These are phyloP conservation scores for Pholiota molesta DNA, from an alignment of 768 basidiomycete genomes.

Conservation along the genomic window DNA sequence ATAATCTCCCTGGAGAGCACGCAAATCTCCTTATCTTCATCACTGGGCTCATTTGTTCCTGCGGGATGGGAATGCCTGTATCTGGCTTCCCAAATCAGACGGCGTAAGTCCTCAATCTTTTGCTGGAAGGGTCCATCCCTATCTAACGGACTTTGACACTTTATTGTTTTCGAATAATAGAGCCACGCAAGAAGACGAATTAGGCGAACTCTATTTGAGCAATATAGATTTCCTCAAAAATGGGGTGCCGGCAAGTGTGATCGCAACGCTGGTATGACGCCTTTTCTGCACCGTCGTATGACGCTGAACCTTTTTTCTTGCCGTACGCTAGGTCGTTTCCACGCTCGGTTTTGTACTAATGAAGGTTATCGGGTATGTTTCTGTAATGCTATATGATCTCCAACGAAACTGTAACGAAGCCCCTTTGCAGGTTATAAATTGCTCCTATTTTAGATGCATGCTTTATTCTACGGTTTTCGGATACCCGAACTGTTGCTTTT, in stretches of 20 bases:
- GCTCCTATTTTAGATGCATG: conserved; percentile 10
- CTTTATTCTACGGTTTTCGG: neutral
- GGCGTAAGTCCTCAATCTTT: conserved; percentile 60
- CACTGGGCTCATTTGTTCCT: conserved; percentile 89
- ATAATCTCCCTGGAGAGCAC: conserved; percentile 70
- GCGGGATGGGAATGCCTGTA: conserved; percentile 98
- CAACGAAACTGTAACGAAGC: conserved; percentile 5
- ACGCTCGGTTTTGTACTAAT: conserved; percentile 84
- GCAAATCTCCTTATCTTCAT: conserved; percentile 89
- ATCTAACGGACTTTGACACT: conserved; percentile 16
- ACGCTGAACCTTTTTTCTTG: conserved; percentile 10
- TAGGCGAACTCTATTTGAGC: conserved; percentile 85
- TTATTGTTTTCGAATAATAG: conserved; percentile 38
- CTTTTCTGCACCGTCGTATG: conserved; percentile 1
- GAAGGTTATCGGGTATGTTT: conserved; percentile 67
- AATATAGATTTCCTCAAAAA: conserved; percentile 92
- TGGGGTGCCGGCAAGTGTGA: conserved; percentile 91
- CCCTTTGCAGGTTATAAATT: conserved; percentile 14
- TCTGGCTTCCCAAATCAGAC: conserved; percentile 99
- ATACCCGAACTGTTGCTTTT: neutral
- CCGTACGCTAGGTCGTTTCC: conserved; percentile 66
- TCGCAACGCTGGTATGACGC: conserved; percentile 74
- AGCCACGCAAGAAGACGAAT: conserved; percentile 92
- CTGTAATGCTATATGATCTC: neutral
- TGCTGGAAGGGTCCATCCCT: conserved; percentile 6